These are phyloP conservation scores for Schizochytrium sp. DNA, from an alignment of 108 stramenopile species.

Conservation along the genomic window DNA sequence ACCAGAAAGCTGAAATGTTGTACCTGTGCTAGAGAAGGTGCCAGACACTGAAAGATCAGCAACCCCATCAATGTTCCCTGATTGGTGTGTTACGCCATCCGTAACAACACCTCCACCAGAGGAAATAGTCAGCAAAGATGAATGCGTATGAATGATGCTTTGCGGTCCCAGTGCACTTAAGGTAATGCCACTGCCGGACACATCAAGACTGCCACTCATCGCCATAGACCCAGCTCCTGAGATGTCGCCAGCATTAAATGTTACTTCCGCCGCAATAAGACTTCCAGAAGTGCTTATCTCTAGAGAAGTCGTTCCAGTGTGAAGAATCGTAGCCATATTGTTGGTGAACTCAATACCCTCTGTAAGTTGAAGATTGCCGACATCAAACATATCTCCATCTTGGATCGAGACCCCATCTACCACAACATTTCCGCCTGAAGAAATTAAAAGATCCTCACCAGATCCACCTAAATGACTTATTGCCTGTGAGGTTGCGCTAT, in stretches of 20 bases:
- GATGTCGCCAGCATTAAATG: not conserved
- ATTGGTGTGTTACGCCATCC: not conserved
- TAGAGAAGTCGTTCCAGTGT: not conserved
- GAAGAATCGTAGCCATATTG: not conserved
- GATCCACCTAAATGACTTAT: not conserved
- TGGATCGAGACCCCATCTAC: not conserved
- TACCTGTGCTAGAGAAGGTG: not conserved
- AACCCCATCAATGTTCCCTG: not conserved
- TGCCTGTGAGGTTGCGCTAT: not conserved
- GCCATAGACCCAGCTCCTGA: not conserved
- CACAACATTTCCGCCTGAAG: not conserved
- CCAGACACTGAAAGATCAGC: not conserved
- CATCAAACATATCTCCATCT: not conserved
- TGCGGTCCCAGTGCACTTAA: not conserved
- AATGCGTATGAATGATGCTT: too few species aligned
- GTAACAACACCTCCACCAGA: not conserved
- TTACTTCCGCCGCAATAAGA: not conserved
- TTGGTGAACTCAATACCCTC: not conserved
- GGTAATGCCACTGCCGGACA: not conserved
- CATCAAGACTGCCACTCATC: not conserved
- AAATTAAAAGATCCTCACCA: not conserved
- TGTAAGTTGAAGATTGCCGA: not conserved
- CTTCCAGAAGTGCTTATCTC: not conserved
- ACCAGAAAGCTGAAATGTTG: not conserved
- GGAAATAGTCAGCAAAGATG: too few species aligned